Percentiles rank a stretch among this genome's conserved stretches.
Conservation (phyloP, 169 alveolate genomes). For the Blepharisma undulans region DNA sequence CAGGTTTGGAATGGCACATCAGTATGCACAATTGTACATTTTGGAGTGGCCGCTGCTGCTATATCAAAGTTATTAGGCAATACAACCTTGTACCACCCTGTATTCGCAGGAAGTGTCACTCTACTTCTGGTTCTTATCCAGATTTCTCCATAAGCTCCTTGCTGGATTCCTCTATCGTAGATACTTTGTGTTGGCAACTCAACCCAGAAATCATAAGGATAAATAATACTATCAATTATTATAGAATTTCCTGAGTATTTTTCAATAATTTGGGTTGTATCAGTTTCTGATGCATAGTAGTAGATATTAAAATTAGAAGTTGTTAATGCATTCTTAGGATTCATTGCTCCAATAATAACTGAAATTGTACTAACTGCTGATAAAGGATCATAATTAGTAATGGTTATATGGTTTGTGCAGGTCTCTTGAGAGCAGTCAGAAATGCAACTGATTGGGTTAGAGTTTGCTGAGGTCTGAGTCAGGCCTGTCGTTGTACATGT, state of each 20-base stretch:
- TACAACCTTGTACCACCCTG: constrained; percentile 13
- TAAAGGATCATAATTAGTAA: background rate
- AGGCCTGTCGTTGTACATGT: constrained; percentile 8
- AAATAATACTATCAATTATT: background rate
- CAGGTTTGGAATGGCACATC: constrained; percentile 33
- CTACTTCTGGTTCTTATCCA: constrained; percentile 17
- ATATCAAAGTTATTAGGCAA: constrained; percentile 36
- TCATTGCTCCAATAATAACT: constrained; percentile 34
- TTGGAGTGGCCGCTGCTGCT: constrained; percentile 9
- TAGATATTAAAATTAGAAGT: constrained; percentile 16
- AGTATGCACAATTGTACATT: background rate
- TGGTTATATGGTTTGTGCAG: constrained; percentile 18
- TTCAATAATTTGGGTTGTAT: constrained; percentile 29
- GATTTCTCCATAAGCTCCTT: constrained; percentile 14
- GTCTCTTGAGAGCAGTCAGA: constrained; percentile 17
- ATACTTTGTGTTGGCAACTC: constrained; percentile 20
- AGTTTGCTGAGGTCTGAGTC: background rate
- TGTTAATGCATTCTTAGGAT: background rate
- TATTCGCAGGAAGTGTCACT: background rate
- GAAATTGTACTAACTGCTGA: background rate
- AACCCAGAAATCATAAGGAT: constrained; percentile 38
- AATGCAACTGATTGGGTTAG: constrained; percentile 11
- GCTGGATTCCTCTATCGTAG: background rate
- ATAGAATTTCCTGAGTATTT: background rate
- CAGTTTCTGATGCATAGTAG: background rate